Evolutionary conservation across 108 stramenopile genomes (phyloP), one percentile per base, ranked within the genome.

Genomic region (Cyclotella atomus): DNA sequence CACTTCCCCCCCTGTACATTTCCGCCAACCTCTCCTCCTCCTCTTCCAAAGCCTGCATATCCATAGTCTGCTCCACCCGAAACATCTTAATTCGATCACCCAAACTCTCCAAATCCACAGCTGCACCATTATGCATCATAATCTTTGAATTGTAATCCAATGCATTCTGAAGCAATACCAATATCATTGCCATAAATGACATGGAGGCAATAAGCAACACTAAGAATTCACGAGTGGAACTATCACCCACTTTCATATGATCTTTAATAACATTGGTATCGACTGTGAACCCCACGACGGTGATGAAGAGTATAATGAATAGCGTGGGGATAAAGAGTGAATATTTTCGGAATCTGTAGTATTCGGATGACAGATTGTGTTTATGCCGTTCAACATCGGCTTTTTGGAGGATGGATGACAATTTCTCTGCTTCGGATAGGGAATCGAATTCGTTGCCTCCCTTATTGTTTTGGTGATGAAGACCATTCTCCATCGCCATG

Each of bases 41-140:
- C 34, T 71, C 77, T 3, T 78, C 77, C 64, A 36, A 36, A 2
- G 50, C 55, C 24, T 69, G 20, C 24, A 59, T 61, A 66, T 78
- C 77, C 77, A 78, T 71, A 21, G 69, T 68, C 24, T 68, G 27
- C 35, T 77, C 77, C 46, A 71, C 64, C n/a, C 56, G 20, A 44
- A 59, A 71, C 77, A 78, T 35, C 32, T 69, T 43, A n/a, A 78
- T 65, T 53, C 32, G 65, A 20, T 78, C 77, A 24, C 56, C 45
- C 35, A 78, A 52, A 0, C 25, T 19, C 41, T 8, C 43, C 64
- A 78, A 59, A 55, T 78, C 77, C 25, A 52, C 46, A 4, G 57
- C 49, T 10, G 77, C 77, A 28, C 69, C 77, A 6, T 21, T 20
- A 27, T 78, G 77, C 20, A 65, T 63, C 6, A 25, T 44, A 38